A percentile compares a stretch with the other conserved stretches of the same genome.
Evolutionary conservation across 306 rosid genomes (phyloP).

Genomic region (Macrotyloma uniflorum): DNA sequence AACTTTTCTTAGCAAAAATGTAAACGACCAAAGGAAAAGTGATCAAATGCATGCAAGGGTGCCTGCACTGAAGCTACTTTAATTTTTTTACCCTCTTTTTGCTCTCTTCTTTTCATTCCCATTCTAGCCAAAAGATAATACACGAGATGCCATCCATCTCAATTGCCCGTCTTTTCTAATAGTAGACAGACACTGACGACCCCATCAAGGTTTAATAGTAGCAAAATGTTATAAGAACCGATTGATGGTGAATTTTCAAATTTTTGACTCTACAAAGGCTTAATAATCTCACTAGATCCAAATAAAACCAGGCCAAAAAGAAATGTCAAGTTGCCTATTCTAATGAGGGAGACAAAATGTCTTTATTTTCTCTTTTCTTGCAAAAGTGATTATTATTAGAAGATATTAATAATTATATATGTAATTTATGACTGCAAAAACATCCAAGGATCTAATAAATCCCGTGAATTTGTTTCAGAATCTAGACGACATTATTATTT

Average conservation of each 20-base stretch:
- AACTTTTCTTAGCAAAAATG: constrained; percentile 28
- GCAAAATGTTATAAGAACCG: not conserved
- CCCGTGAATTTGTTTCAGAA: constrained; percentile 50
- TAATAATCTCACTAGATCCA: constrained; percentile 21
- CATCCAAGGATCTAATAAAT: constrained; percentile 23
- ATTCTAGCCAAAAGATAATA: not conserved
- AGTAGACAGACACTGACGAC: not conserved
- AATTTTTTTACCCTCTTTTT: not conserved
- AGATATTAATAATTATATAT: not conserved
- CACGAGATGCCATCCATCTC: not conserved
- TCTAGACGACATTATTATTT: constrained; percentile 32
- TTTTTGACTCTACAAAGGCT: not conserved
- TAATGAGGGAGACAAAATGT: constrained; percentile 21
- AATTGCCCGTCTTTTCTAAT: not conserved
- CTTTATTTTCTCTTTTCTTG: not conserved
- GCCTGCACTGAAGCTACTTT: constrained; percentile 24
- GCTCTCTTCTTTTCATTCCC: not conserved
- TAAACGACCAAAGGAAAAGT: constrained; percentile 31
- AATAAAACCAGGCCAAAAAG: constrained; percentile 15
- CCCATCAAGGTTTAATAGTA: constrained; percentile 11
- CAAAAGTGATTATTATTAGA: not conserved
- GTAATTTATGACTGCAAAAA: constrained; percentile 1
- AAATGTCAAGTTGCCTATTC: not conserved
- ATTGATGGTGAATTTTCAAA: constrained; percentile 17
- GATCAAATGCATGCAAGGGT: constrained; percentile 32